Evolutionary conservation across 306 rosid genomes (phyloP), one percentile per base, ranked within the genome.

Genomic region (Trifolium fragiferum): DNA sequence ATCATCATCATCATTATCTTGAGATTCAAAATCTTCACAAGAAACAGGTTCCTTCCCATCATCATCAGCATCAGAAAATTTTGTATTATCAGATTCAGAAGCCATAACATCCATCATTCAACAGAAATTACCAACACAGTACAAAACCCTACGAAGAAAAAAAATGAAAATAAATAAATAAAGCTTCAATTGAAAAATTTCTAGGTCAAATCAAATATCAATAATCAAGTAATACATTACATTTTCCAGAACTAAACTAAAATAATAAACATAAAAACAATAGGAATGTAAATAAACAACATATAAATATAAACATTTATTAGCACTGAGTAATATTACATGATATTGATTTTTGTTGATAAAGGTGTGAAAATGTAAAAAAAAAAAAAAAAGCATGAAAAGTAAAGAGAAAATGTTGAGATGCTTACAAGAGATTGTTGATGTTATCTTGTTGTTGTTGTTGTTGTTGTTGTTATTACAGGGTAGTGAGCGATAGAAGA

Each of bases 1-100:
- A 37, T 7, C 8, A 35, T 37, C 47, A 37, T 72, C 60, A 63
- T 76, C 80, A 19, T 10, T 7, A 0, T 55, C 62, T 20, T 55
- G n/a, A 11, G 7, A 59, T 1, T 59, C 40, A 27, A 59, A 27
- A 2, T 58, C 18, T 13, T 58, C 18, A 25, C 18, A 2, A 12
- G 37, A 59, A 27, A 27, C 65, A 25, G 38, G 38, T 59, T 25
- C 40, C 37, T 0, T 58, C 64, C 7, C 35, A 58, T 58, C 70
- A 59, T 14, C 25, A 37, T 46, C 75, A 68, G 35, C 49, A 55
- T 3, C 66, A 21, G 23, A 21, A 21, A 21, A 21, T 21, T 21
- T 21, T 21, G 23, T 21, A 21, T 21, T 21, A 21, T 21, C 23
- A 21, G 23, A 21, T 21, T 21, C 23, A 25, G 27, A 25, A 25